Base-by-base conservation (phyloP, 1,284 basidiomycete species). In the Trichosporon ovoides region DNA sequence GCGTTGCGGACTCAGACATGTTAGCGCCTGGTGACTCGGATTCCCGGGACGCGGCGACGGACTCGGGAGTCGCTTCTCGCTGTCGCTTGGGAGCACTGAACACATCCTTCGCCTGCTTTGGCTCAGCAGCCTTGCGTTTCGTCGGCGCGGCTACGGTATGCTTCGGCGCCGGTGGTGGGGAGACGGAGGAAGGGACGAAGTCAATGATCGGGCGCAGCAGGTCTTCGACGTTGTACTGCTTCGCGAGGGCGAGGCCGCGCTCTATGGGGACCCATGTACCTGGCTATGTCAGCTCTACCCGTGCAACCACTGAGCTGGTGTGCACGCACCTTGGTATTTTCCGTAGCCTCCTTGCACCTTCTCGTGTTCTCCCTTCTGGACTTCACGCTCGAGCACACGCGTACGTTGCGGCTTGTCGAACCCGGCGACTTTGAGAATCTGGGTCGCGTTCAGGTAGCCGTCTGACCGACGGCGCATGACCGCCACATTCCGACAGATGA, bases 311-410 rank as follows among this genome's bases (percentile, higher is more conserved):
- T n/a, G n/a, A n/a, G n/a, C 16, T 37, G 33, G 24, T n/a, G 12
- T 10, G 53, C 20, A 74, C 85, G 63, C 62, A 94, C 94, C 96
- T 83, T 99, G 96, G 77, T 98, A 98, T 79, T 98, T 99, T 67
- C 96, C 96, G 77, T 98, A 99, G 0, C 96, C 96, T 36, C 96
- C 96, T 76, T 99, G 96, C 0, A 99, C 93, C 77, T 99, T 99
- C 79, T 98, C 96, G 77, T 99, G 96, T 66, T 92, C 89, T 24
- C 94, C 96, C 78, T 98, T 98, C 77, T 99, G 96, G 3, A 99
- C 87, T 79, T 99, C 96, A 64, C 96, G 85, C 77, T 99, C 96
- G 51, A 98, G 83, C 13, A 99, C 94, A 60, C 96, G 86, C 57
- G 96, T 98, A 52, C 96, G 83, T 76, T 98, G 96, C 1, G 96